Evolutionary conservation across 129 eudicot species (phyloP).

Genomic region (Flaveria trinervia): DNA sequence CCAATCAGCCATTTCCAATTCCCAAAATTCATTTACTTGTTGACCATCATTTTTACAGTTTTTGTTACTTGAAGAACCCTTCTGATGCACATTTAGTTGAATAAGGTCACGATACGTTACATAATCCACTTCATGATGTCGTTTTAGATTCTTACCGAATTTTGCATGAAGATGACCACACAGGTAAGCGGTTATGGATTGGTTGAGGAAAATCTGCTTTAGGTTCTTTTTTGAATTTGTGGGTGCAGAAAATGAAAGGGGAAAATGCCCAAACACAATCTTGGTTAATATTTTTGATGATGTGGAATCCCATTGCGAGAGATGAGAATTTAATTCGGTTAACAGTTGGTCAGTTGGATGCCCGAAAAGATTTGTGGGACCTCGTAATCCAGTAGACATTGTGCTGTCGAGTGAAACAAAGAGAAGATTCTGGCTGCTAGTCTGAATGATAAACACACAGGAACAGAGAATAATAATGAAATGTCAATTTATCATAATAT

Average conservation of each 20-base stretch:
- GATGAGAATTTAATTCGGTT: conserved; percentile 60
- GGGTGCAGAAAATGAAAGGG: conserved; percentile 81
- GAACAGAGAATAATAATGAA: conserved; percentile 10
- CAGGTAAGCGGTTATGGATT: conserved; percentile 71
- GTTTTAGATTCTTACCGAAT: conserved; percentile 76
- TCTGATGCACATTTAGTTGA: conserved; percentile 54
- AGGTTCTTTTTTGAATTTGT: conserved; percentile 68
- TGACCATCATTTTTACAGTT: conserved; percentile 42
- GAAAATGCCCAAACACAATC: conserved; percentile 84
- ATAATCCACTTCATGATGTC: conserved; percentile 55
- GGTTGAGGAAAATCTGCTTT: conserved; percentile 54
- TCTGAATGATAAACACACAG: conserved; percentile 51
- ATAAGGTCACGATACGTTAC: conserved; percentile 32
- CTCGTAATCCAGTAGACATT: conserved; percentile 70
- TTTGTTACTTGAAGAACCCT: conserved; percentile 26
- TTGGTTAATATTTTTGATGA: conserved; percentile 56
- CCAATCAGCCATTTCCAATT: conserved; percentile 98
- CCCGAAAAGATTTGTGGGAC: conserved; percentile 94
- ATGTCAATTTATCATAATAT: neutral
- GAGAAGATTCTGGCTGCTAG: conserved; percentile 56
- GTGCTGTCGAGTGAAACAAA: conserved; percentile 89
- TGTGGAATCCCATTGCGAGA: conserved; percentile 67
- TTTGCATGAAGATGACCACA: conserved; percentile 89
- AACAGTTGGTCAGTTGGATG: conserved; percentile 84
- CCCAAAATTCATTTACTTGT: conserved; percentile 72